A percentile compares a stretch with the other conserved stretches of the same genome.
Evolutionary conservation across 2,329 filamentous ascomycete species (phyloP).

Genomic region (Aspergillus sergii): DNA sequence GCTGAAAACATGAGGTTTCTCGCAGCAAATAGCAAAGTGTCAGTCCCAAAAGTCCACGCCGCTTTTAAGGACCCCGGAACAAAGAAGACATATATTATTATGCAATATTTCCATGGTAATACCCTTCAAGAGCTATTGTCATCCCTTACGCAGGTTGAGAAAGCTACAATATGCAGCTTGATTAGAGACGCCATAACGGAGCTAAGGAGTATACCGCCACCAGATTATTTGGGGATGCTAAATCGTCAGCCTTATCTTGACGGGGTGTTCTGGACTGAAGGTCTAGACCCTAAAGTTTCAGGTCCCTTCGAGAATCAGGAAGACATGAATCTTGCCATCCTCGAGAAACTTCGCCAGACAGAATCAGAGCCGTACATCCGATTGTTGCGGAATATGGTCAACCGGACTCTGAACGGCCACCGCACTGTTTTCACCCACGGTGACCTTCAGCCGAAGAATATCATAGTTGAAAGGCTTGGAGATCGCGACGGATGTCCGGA

Average conservation of each 20-base stretch:
- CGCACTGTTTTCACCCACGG: slow-evolving; percentile 21
- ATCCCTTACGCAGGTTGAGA: not conserved
- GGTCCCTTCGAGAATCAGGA: not conserved
- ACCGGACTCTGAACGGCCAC: slow-evolving; percentile 19
- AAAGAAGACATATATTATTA: not conserved
- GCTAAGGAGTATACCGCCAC: slow-evolving; percentile 17
- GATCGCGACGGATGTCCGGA: not conserved
- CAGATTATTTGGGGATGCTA: slow-evolving; percentile 20
- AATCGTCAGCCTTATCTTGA: slow-evolving; percentile 18
- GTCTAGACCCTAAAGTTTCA: slow-evolving; percentile 14
- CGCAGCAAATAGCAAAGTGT: not conserved
- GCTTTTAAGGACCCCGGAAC: not conserved
- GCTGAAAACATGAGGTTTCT: not conserved
- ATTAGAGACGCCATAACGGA: slow-evolving; percentile 6
- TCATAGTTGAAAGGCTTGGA: not conserved
- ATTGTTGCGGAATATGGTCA: slow-evolving; percentile 1
- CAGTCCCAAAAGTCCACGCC: not conserved
- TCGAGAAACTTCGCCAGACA: not conserved
- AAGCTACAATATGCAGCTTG: not conserved
- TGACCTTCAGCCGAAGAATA: slow-evolving; percentile 15
- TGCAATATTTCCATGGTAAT: not conserved
- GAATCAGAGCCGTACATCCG: not conserved
- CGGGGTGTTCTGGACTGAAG: slow-evolving; percentile 19
- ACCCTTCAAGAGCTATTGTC: not conserved
- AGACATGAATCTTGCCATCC: not conserved